Percentiles rank a stretch among this genome's conserved stretches.
These are phyloP conservation scores for Solanum infundibuliforme DNA, from an alignment of 257 asterid species.

Conservation along the genomic window DNA sequence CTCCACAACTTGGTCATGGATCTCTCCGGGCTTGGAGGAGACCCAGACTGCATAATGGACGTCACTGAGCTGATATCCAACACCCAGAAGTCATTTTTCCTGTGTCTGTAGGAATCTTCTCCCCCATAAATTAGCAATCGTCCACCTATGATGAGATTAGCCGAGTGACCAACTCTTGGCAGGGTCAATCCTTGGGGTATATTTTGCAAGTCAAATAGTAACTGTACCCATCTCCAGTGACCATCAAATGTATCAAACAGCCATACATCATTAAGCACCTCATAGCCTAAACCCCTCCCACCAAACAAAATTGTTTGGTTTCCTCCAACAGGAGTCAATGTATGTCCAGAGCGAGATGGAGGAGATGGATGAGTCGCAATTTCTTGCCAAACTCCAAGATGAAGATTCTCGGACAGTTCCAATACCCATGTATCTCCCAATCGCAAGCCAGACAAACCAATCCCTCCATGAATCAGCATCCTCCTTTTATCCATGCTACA, in stretches of 20 bases:
- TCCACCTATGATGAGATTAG: slow-evolving; percentile 65
- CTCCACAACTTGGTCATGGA: slow-evolving; percentile 47
- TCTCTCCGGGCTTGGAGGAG: slow-evolving; percentile 10
- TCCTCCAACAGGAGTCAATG: slow-evolving; percentile 54
- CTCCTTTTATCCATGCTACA: slow-evolving; percentile 43
- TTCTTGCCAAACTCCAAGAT: slow-evolving; percentile 57
- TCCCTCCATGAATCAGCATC: slow-evolving; percentile 84
- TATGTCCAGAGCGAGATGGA: slow-evolving; percentile 82
- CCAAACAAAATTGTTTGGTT: slow-evolving; percentile 54
- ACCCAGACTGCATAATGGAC: slow-evolving; percentile 10
- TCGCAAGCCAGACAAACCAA: slow-evolving; percentile 51
- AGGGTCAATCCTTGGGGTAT: slow-evolving; percentile 55
- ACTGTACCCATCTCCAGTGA: slow-evolving; percentile 51
- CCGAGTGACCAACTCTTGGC: slow-evolving; percentile 91
- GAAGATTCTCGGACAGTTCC: slow-evolving; percentile 47
- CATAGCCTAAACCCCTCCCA: slow-evolving; percentile 70
- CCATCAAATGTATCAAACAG: slow-evolving; percentile 38
- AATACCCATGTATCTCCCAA: slow-evolving; percentile 75
- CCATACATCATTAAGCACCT: slow-evolving; percentile 77
- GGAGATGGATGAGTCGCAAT: slow-evolving; percentile 45
- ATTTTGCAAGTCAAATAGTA: slow-evolving; percentile 35
- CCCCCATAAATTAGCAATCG: slow-evolving; percentile 77
- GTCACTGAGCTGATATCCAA: slow-evolving; percentile 43
- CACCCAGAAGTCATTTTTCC: slow-evolving; percentile 84
- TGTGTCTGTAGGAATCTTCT: slow-evolving; percentile 57